Evolutionary conservation across 2,329 filamentous ascomycete genomes (phyloP).

Genomic region (Macrophomina tecta): DNA sequence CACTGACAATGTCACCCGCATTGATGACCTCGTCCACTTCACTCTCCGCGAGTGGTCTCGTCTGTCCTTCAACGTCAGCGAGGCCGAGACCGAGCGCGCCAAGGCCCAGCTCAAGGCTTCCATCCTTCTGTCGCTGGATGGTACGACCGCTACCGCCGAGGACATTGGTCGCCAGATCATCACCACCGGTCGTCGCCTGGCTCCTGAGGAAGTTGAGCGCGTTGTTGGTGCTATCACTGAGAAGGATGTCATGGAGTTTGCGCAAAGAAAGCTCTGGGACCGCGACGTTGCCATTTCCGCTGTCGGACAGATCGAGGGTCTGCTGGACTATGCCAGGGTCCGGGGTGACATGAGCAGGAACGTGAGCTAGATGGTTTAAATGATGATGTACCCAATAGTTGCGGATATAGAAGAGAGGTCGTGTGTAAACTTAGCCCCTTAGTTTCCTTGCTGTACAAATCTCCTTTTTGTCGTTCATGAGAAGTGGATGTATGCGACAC

Average conservation of each 20-base stretch:
- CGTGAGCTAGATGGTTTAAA: slow-evolving; percentile 20
- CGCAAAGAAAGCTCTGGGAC: slow-evolving; percentile 95
- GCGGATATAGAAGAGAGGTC: slow-evolving; percentile 26
- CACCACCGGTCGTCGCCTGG: slow-evolving; percentile 92
- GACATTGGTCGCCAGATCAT: slow-evolving; percentile 98
- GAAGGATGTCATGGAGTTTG: slow-evolving; percentile 97
- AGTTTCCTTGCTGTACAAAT: slow-evolving; percentile 30
- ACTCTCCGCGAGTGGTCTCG: slow-evolving; percentile 98
- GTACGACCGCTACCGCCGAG: slow-evolving; percentile 95
- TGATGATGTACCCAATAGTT: slow-evolving; percentile 15
- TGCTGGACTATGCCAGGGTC: slow-evolving; percentile 76
- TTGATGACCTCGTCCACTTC: slow-evolving; percentile 98
- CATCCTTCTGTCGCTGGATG: slow-evolving; percentile 94
- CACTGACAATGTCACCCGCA: slow-evolving; percentile 81
- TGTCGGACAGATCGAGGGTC: slow-evolving; percentile 88
- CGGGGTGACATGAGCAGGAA: slow-evolving; percentile 86
- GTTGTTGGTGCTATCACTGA: slow-evolving; percentile 87
- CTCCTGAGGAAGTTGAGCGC: slow-evolving; percentile 91
- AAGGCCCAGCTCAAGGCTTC: slow-evolving; percentile 99
- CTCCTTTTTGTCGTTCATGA: slow-evolving; percentile 22
- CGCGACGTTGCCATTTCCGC: slow-evolving; percentile 93
- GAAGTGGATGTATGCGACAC: slow-evolving; percentile 12
- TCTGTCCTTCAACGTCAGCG: slow-evolving; percentile 83
- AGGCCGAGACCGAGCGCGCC: slow-evolving; percentile 94
- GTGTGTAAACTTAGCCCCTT: slow-evolving; percentile 29